Evolutionary conservation across 192 early-diverging fungal species (phyloP), one percentile per base, ranked within the genome.

Genomic region (Paraglomus brasilianum): DNA sequence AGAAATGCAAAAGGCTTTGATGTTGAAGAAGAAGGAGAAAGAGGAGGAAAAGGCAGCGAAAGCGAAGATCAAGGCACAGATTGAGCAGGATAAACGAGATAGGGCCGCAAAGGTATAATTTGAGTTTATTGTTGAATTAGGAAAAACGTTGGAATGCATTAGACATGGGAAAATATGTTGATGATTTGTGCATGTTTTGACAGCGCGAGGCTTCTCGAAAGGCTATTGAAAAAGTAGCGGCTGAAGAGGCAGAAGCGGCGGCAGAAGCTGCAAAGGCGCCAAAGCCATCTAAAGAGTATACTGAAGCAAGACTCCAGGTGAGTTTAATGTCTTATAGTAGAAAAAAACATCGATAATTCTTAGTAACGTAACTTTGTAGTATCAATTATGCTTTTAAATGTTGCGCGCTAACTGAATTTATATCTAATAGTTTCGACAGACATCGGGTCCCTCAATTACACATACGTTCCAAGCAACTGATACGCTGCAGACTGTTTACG

Each of bases 51-150:
- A 77, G 44, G 50, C 76, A n/a, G 91, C 91, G 3, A 89, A 87
- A 57, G 86, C 78, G n/a, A 85, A 84, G 63, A 88, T 95, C 63
- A 88, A 85, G 62, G 85, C 83, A 10, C 86, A 90, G 71, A 91
- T 95, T 71, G 93, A 94, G 70, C 79, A 76, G 15, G 93, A 95
- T 72, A 92, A 88, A 71, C 75, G 70, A 49, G 92, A 93, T 43
- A 64, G 93, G 10, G 78, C 80, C 0, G 81, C 85, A 4, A 85
- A 88, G 80, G 86, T 89, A 78, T 38, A n/a, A n/a, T n/a, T n/a
- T n/a, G n/a, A n/a, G n/a, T n/a, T 39, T 62, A 6, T 15, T 22
- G 40, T 66, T 15, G 44, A 10, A 56, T 24, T 64, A 11, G 6
- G 47, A 41, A 22, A 13, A 65, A 47, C n/a, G 67, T 17, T 19